Evolutionary conservation across 2,329 filamentous ascomycete genomes (phyloP), one percentile per base, ranked within the genome.

Genomic region (Akanthomyces uredinophilus): DNA sequence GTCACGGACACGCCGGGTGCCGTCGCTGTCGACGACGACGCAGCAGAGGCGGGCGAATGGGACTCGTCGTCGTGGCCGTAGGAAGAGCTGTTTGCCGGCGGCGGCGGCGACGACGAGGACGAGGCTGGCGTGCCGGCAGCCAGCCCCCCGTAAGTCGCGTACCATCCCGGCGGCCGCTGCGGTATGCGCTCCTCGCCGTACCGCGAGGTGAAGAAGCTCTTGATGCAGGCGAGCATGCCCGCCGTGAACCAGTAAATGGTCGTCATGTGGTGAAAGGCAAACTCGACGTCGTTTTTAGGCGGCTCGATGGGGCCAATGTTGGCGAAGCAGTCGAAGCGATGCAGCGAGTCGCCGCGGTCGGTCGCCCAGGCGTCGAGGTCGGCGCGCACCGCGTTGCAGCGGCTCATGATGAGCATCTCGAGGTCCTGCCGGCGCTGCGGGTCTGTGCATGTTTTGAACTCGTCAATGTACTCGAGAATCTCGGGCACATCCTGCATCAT

Each of bases 401-500:
- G 58, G n/a, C 55, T 24, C 53, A 66, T 47, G 50, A 61, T 51
- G 43, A 67, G 60, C 35, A 39, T 35, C 14, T 62, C 60, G 2
- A 55, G 53, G 13, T 56, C 60, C n/a, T 35, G 32, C 27, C 60
- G 52, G 11, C 35, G 41, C 4, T 22, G 16, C 3, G 57, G 43
- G 22, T 66, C 62, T 27, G 60, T 41, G 32, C 65, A 69, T 13
- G 49, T 53, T 5, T 64, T 60, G 56, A 74, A 65, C 2, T 60
- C 32, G 49, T 75, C 72, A 1, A 70, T 51, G 35, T 68, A 65
- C 53, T 71, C 67, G 1, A 73, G 63, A 6, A 72, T 62, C 8
- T 64, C 66, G 1, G 69, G 69, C 0, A 71, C 64, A 13, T 74
- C 71, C 7, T 70, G 69, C 10, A 75, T 61, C 4, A 74, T 64